phyloP scores from a whole-genome alignment of 1,139 yeast genomes.

The Candida mesenterica region DNA sequence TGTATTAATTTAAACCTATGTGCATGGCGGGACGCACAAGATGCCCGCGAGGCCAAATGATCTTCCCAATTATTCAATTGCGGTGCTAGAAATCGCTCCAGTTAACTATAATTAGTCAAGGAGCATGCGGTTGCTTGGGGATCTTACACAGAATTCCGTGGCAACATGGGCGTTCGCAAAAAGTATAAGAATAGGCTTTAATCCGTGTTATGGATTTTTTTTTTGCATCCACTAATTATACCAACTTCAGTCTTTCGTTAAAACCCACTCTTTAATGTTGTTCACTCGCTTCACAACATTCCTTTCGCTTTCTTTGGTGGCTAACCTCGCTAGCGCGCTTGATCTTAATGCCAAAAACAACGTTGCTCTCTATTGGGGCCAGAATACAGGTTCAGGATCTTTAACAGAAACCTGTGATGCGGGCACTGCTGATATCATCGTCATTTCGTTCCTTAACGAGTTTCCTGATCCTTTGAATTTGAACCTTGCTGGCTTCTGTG shows the following conservation, averaged over 20 bases:
- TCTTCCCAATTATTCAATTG: too few species aligned
- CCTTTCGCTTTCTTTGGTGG: conserved; percentile 2
- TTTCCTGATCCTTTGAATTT: conserved; percentile 14
- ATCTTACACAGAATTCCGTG: too few species aligned
- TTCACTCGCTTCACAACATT: conserved; percentile 1
- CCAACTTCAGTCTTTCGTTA: background rate
- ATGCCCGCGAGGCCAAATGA: too few species aligned
- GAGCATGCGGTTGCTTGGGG: too few species aligned
- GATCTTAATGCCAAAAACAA: conserved; percentile 4
- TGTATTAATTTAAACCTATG: too few species aligned
- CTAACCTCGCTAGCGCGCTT: conserved; percentile 5
- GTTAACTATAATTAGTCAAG: too few species aligned
- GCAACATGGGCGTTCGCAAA: too few species aligned
- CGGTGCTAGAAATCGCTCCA: too few species aligned
- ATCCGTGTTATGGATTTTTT: too few species aligned
- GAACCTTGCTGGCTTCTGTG: conserved; percentile 18
- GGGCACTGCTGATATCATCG: conserved; percentile 15
- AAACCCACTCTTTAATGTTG: background rate
- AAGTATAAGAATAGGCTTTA: too few species aligned
- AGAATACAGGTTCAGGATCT: conserved; percentile 15
- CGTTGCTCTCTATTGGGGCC: conserved; percentile 23
- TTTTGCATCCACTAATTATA: too few species aligned
- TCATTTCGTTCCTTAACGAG: conserved; percentile 17
- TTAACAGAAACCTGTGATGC: conserved; percentile 14
- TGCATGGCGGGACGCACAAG: too few species aligned